Base-by-base conservation (phyloP, 2,329 filamentous ascomycete species). In the Geosmithia putterillii region DNA sequence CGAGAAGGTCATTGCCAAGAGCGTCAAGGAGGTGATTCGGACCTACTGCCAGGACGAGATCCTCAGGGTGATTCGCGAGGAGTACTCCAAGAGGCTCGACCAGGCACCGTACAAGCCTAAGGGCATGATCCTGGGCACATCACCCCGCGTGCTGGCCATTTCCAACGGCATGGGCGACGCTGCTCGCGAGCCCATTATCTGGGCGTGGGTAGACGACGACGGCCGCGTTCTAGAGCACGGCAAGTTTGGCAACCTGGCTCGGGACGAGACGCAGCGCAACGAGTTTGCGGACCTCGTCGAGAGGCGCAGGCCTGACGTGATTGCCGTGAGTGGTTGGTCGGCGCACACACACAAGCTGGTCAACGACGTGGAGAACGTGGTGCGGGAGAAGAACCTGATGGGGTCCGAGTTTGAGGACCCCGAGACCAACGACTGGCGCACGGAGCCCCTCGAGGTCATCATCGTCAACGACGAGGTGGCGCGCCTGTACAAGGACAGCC, bases 381-480 rank as follows among this genome's bases (percentile, higher is more conserved):
- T 98, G 42, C 77, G 78, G 49, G 80, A 86, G 48, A 82, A 86
- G 57, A 76, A 83, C 42, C 70, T 98, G 9, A 81, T 80, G 52
- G 84, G 86, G 3, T 78, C 85, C 14, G 78, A 86, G n/a, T 95
- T 85, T 54, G 81, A 88, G 42, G 86, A 95, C 50, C 66, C 71
- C 2, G 84, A 90, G n/a, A 78, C 77, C 22, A 79, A 79, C 44
- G 81, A 88, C 47, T 83, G 84, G 49, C 74, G 81, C 45, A 84
- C 73, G 45, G 88, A 95, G 55, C 77, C 79, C 10, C 70, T 98
- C 23, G 90, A 96, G 46, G 83, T 96, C 9, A 72, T 96, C 23
- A 79, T 95, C 44, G 85, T 95, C 48, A 95, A 96, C 53, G 92
- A 98, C 54, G 92, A 98, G 64, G 88, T 95, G 41, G 92, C 92